Base-by-base conservation (phyloP, 192 early-diverging fungal species). In the Coemansia sp. region DNA sequence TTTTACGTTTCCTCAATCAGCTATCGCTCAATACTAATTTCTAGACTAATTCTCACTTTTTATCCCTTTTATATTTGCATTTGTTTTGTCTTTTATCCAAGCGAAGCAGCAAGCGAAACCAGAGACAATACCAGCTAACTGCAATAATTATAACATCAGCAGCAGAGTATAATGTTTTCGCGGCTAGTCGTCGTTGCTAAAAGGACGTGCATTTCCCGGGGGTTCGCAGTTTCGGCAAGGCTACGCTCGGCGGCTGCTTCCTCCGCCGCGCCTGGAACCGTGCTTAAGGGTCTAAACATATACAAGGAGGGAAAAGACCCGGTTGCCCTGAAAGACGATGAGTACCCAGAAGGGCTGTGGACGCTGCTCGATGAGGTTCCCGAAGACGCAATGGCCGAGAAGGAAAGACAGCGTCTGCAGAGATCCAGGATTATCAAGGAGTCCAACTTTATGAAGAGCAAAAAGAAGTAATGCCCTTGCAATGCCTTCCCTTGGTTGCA, bases 321-420 rank as follows among this genome's bases (percentile, higher is more conserved):
- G 6, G 78, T 95, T 19, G 91, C 94, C 2, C 80, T 88, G 29
- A 85, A 85, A 16, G 95, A 98, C 64, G 78, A 84, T 0, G 89
- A 88, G 63, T 98, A 98, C 60, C 95, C 94, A 6, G 86, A 84
- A 0, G 95, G 95, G 95, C 85, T 98, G n/a, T 98, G 94, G 93
- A 85, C 86, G 9, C 72, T 95, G 39, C 73, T 90, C 29, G 87
- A 94, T 54, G 35, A 64, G 55, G 61, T 60, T 6, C 68, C 77
- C 0, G 60, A 63, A 13, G 77, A 64, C 27, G 9, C 51, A n/a
- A 35, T 34, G 28, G 34, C 59, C 3, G 82, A 85, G 65, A 81
- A 83, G 51, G 82, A 85, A 64, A 76, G 71, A 46, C 88, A 87
- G 71, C 80, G 86, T 58, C 71, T 83, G 50, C 72, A 81, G 39